Percentiles rank a stretch among this genome's conserved stretches.
Conservation (phyloP, 179 eudicot species). For the Actinidia arguta region DNA sequence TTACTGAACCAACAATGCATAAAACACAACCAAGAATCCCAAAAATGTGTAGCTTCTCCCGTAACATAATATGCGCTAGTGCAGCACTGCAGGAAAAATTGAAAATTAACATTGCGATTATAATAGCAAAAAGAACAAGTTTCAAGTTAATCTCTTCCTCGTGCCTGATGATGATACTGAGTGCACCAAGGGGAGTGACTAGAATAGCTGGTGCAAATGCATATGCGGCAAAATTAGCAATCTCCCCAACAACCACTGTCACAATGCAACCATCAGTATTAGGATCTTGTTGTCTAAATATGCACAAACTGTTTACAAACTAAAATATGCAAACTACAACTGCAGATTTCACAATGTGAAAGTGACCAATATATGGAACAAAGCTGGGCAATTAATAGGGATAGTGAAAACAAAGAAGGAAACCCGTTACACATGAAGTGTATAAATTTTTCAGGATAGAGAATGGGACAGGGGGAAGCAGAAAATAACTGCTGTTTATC, state of each 20-base stretch:
- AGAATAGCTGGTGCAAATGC: conserved; percentile 95
- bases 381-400: no score
- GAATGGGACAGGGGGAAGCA: no score
- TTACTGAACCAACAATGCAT: conserved; percentile 88
- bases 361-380: background rate
- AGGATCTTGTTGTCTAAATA: background rate
- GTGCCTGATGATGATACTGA: conserved; percentile 92
- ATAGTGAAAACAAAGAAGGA: no score
- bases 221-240: conserved; percentile 96
- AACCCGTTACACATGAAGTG: no score
- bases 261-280: conserved; percentile 17
- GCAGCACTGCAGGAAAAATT: conserved; percentile 66
- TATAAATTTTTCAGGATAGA: no score
- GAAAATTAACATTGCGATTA: conserved; percentile 16
- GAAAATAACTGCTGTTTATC: no score
- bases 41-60: conserved; percentile 78
- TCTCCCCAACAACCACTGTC: conserved; percentile 90
- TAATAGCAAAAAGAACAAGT: background rate
- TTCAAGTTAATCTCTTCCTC: conserved; percentile 13
- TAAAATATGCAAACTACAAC: background rate
- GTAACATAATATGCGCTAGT: conserved; percentile 79
- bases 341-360: background rate
- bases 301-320: background rate
- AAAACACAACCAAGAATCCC: conserved; percentile 86
- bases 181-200: conserved; percentile 96